Conservation (phyloP, 441 rosid genomes). For the Pelargonium cotyledonis region DNA sequence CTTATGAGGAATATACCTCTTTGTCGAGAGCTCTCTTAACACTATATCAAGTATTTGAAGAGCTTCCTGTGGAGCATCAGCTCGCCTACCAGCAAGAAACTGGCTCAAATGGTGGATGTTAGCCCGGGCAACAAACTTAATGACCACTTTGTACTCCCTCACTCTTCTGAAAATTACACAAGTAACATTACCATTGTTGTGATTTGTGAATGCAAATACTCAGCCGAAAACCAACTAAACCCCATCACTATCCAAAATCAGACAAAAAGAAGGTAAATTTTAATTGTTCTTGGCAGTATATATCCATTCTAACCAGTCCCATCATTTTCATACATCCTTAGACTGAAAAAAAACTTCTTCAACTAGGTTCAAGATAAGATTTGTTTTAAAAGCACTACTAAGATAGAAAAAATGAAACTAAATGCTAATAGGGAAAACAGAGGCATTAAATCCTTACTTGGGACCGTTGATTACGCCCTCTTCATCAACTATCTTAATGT, state of each 20-base stretch:
- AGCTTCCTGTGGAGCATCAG: slow-evolving; percentile 89
- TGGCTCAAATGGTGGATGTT: slow-evolving; percentile 81
- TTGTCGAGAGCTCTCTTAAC: slow-evolving; percentile 69
- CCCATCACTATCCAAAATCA: neutral
- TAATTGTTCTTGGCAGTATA: neutral
- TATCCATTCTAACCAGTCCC: neutral
- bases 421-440: slow-evolving; percentile 11
- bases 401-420: neutral
- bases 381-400: neutral
- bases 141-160: slow-evolving; percentile 72
- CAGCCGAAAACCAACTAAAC: neutral
- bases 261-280: too few species aligned
- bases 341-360: neutral
- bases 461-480: slow-evolving; percentile 73
- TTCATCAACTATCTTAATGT: slow-evolving; percentile 68
- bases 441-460: slow-evolving; percentile 42
- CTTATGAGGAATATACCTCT: slow-evolving; percentile 38
- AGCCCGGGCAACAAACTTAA: slow-evolving; percentile 79
- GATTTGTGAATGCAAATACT: too few species aligned
- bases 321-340: neutral
- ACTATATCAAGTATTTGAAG: slow-evolving; percentile 88
- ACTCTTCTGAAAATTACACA: slow-evolving; percentile 50
- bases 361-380: neutral
- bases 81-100: slow-evolving; percentile 79
- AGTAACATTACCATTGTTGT: slow-evolving; percentile 4